Percentiles rank a stretch among this genome's conserved stretches.
These are phyloP conservation scores for Pleurostoma richardsiae DNA, from an alignment of 2,329 filamentous ascomycete species.

Conservation along the genomic window DNA sequence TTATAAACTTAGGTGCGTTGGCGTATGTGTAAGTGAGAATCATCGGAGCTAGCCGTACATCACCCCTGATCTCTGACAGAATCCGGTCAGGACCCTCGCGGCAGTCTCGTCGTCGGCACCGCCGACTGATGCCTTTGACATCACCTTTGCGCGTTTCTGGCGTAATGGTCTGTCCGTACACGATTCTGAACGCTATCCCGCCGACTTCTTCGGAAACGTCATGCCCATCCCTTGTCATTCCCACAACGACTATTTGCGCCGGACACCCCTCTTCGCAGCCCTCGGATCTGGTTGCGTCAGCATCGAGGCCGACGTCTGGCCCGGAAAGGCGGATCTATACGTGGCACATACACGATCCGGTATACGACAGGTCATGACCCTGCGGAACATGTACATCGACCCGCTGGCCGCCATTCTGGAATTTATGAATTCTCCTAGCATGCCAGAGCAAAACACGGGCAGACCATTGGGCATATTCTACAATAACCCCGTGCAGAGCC, in stretches of 20 bases:
- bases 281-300: slow-evolving; percentile 54
- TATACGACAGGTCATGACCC: slow-evolving; percentile 51
- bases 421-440: too few relatives aligned
- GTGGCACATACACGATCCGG: slow-evolving; percentile 58
- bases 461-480: slow-evolving; percentile 23
- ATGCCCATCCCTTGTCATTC: slow-evolving; percentile 36
- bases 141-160: too few relatives aligned
- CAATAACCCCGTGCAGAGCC: slow-evolving; percentile 42
- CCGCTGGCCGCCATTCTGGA: slow-evolving; percentile 55
- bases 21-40: too few relatives aligned
- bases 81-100: too few relatives aligned
- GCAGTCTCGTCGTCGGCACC: too few relatives aligned
- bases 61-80: too few relatives aligned
- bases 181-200: too few relatives aligned
- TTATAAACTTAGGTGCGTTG: too few relatives aligned
- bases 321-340: slow-evolving; percentile 35
- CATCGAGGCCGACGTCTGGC: slow-evolving; percentile 67
- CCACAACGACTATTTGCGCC: slow-evolving; percentile 68
- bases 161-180: too few relatives aligned
- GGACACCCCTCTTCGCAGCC: slow-evolving; percentile 58
- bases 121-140: too few relatives aligned
- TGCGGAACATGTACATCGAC: slow-evolving; percentile 58
- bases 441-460: neutral
- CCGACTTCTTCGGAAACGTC: too few relatives aligned
- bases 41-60: too few relatives aligned